Percentiles rank a stretch among this genome's conserved stretches.
These are phyloP conservation scores for Phialemoniopsis sp. DNA, from an alignment of 2,329 filamentous ascomycete genomes.

Conservation along the genomic window DNA sequence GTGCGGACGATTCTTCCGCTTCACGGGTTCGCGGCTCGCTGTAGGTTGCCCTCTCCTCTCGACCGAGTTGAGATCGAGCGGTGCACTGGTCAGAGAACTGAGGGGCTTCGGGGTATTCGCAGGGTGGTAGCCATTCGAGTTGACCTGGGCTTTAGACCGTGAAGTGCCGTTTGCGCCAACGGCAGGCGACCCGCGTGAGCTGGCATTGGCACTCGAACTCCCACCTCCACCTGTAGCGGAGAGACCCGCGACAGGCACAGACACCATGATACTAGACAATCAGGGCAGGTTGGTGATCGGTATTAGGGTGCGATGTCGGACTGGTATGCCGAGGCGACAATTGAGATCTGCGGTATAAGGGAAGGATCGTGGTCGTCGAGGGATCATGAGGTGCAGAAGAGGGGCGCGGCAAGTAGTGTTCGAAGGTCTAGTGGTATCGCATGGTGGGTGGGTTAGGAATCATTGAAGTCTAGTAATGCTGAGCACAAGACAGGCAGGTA, in stretches of 20 bases:
- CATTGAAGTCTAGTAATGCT: too few relatives aligned
- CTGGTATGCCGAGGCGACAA: too few relatives aligned
- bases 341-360: too few relatives aligned
- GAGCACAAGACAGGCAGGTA: too few relatives aligned
- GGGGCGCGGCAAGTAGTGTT: too few relatives aligned
- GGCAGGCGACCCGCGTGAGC: conserved; percentile 48
- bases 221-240: conserved; percentile 1
- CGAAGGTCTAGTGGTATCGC: too few relatives aligned
- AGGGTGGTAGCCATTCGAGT: conserved; percentile 49
- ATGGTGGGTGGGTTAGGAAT: too few relatives aligned
- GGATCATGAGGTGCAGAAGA: too few relatives aligned
- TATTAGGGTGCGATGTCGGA: too few relatives aligned
- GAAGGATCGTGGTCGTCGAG: too few relatives aligned
- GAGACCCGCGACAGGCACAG: conserved; percentile 1
- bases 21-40: conserved; percentile 69
- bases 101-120: conserved; percentile 49
- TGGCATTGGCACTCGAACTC: conserved; percentile 24
- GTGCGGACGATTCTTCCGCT: conserved; percentile 75
- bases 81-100: conserved; percentile 51
- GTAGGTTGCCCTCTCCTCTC: conserved; percentile 84
- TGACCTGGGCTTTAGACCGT: conserved; percentile 49
- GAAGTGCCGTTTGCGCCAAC: conserved; percentile 26
- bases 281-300: background rate
- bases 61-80: conserved; percentile 83
- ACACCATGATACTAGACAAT: background rate